These are phyloP conservation scores for Senecio squalidus DNA, from an alignment of 140 eudicot genomes.

Conservation along the genomic window DNA sequence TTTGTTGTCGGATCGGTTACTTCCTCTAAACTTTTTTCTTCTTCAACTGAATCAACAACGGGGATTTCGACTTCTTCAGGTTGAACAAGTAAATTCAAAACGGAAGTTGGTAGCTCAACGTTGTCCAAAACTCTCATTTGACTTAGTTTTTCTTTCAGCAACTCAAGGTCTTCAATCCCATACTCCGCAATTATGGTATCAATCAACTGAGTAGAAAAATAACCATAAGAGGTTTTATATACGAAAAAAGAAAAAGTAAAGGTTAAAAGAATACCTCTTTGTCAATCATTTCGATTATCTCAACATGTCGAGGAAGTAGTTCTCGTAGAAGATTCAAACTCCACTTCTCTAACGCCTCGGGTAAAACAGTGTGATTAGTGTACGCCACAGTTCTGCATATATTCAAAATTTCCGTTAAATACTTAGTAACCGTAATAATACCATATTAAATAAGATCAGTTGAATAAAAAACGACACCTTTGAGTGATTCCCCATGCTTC, in stretches of 20 bases:
- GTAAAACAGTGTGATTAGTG: conserved; percentile 79
- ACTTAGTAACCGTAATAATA: too few relatives aligned
- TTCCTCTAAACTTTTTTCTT: conserved; percentile 27
- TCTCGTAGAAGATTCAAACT: conserved; percentile 49
- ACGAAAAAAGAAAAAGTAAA: background rate
- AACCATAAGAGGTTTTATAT: background rate
- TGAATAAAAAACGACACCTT: conserved; percentile 27
- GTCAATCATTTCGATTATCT: conserved; percentile 59
- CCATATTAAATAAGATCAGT: background rate
- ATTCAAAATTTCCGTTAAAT: background rate
- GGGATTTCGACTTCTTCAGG: conserved; percentile 37
- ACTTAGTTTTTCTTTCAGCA: conserved; percentile 54
- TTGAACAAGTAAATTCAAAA: conserved; percentile 46
- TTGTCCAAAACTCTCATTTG: conserved; percentile 78
- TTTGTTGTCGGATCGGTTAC: conserved; percentile 28
- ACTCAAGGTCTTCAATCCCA: conserved; percentile 57
- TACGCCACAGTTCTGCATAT: conserved; percentile 64
- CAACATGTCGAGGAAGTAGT: conserved; percentile 77
- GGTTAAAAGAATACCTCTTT: conserved; percentile 40
- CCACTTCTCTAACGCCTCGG: conserved; percentile 84
- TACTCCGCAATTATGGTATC: conserved; percentile 57
- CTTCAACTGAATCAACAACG: conserved; percentile 24
- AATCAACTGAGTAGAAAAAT: conserved; percentile 37
- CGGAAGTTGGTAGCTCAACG: conserved; percentile 63
- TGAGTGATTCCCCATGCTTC: conserved; percentile 75